Conservation (phyloP, 306 rosid species). For the Quercus glauca region DNA sequence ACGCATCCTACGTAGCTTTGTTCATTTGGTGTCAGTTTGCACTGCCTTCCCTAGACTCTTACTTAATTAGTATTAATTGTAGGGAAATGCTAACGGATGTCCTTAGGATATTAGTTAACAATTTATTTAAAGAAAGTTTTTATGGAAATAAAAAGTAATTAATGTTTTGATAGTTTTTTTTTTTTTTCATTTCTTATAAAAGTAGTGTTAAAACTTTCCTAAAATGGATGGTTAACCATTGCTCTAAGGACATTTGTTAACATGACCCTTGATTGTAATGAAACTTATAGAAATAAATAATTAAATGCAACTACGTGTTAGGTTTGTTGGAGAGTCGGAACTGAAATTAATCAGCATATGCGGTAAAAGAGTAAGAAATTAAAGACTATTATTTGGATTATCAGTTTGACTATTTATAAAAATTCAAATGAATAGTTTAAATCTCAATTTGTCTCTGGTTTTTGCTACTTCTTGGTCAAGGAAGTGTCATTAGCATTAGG, state of each 20-base stretch:
- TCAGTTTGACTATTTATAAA: neutral
- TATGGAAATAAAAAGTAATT: too few relatives aligned
- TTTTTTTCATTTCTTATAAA: too few relatives aligned
- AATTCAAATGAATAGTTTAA: neutral
- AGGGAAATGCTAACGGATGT: too few relatives aligned
- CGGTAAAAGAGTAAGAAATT: neutral
- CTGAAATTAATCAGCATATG: neutral
- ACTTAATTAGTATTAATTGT: too few relatives aligned
- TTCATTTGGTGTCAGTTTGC: neutral
- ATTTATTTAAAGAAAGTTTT: too few relatives aligned
- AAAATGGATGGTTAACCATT: too few relatives aligned
- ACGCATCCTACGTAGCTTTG: neutral
- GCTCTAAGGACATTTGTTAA: accelerated
- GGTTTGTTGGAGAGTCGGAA: neutral
- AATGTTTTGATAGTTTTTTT: too few relatives aligned
- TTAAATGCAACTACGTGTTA: neutral
- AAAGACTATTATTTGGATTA: neutral
- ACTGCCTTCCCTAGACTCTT: too few relatives aligned
- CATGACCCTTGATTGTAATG: neutral
- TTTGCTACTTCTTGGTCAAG: neutral
- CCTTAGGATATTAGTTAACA: accelerated
- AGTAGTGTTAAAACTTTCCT: too few relatives aligned
- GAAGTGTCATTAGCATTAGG: neutral
- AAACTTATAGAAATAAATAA: neutral
- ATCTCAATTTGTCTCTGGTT: neutral